Evolutionary conservation across 148 eudicot species (phyloP), one percentile per base, ranked within the genome.

Genomic region (Cornus suecica): DNA sequence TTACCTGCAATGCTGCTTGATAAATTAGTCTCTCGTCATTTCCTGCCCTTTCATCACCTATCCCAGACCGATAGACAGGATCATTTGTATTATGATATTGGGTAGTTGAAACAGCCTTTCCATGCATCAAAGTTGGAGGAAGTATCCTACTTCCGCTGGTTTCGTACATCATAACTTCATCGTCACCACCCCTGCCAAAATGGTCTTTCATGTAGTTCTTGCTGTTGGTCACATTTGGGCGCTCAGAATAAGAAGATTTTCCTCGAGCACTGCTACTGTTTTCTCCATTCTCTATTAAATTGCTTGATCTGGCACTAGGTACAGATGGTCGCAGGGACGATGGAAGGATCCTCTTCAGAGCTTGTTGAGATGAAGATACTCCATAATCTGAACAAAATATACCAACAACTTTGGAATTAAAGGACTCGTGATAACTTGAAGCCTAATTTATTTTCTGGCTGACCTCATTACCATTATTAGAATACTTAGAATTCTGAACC

Each of bases 1-100:
- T 27, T 86, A 95, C 99, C 96, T 91, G 97, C 72, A 95, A 52
- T 68, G 92, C 99, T 52, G 94, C 97, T 87, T 91, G 97, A 81
- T 80, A 92, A 70, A 92, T 84, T 76, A 86, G 76, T 77, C 97
- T 85, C 88, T 93, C 99, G 74, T 96, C 98, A 80, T 76, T 68
- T 78, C 81, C 98, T 3, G 79, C 85, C 81, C 83, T 83, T 74
- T 90, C 99, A 77, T 93, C 98, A 74, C 80, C 83, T 51, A 82
- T 31, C 65, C 83, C 88, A 77, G 87, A 62, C 67, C 75, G 91
- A 68, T 69, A 81, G 27, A 78, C 76, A 76, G 88, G 77, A 80
- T 90, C 97, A 71, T 26, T 76, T 69, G 85, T 54, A 70, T 68
- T 69, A 41, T 75, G 65, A 83, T 84, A 80, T 3, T 78, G 78